Conservation (phyloP, 495 filamentous ascomycete genomes). For the Durotheca rogersii region DNA sequence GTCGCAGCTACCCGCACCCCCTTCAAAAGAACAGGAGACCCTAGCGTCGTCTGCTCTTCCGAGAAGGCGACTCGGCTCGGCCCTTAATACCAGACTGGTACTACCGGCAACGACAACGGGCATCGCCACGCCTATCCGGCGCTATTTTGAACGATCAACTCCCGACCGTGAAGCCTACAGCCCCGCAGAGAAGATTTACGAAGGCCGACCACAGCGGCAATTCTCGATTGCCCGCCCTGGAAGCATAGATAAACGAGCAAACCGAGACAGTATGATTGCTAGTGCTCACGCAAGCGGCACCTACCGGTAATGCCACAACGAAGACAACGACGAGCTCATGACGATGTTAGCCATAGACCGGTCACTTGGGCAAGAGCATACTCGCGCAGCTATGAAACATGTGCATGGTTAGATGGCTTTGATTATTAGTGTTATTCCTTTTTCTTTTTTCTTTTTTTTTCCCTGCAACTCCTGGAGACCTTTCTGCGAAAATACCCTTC, state of each 20-base stretch:
- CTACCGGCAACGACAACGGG: slow-evolving; percentile 29
- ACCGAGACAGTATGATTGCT: slow-evolving; percentile 42
- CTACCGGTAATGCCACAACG: slow-evolving; percentile 26
- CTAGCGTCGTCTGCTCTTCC: slow-evolving; percentile 45
- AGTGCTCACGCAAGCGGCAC: slow-evolving; percentile 25
- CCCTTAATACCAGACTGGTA: slow-evolving; percentile 40
- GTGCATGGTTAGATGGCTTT: slow-evolving; percentile 25
- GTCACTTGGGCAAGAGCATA: slow-evolving; percentile 20
- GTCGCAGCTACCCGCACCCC: slow-evolving; percentile 33
- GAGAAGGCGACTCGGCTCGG: slow-evolving; percentile 42
- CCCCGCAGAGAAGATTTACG: slow-evolving; percentile 40
- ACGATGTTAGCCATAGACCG: slow-evolving; percentile 34
- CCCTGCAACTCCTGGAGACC: background rate
- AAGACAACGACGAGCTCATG: slow-evolving; percentile 34
- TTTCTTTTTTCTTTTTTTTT: slow-evolving; percentile 8
- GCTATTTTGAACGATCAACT: slow-evolving; percentile 49
- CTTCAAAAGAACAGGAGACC: slow-evolving; percentile 29
- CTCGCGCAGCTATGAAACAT: slow-evolving; percentile 13
- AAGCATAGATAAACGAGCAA: slow-evolving; percentile 42
- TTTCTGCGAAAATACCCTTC: slow-evolving; percentile 20
- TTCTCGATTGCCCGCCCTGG: slow-evolving; percentile 43
- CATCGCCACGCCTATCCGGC: slow-evolving; percentile 35
- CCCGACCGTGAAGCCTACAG: slow-evolving; percentile 42
- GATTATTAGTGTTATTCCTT: too few species aligned
- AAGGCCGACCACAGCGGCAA: slow-evolving; percentile 45